Percentiles rank a stretch among this genome's conserved stretches.
These are phyloP conservation scores for Aspergillus costaricaensis DNA, from an alignment of 2,329 filamentous ascomycete genomes.

Conservation along the genomic window DNA sequence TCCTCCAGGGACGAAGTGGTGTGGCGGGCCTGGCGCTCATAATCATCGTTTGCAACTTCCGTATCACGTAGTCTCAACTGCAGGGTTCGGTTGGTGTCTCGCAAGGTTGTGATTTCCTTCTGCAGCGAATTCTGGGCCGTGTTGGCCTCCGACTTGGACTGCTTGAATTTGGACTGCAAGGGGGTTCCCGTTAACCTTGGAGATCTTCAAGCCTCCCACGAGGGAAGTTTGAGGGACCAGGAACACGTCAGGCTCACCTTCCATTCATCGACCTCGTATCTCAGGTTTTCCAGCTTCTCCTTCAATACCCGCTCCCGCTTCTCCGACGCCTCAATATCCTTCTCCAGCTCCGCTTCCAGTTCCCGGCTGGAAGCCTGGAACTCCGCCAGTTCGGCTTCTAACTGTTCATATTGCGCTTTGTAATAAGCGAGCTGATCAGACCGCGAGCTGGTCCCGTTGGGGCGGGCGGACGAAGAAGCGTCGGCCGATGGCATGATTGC, in stretches of 20 bases:
- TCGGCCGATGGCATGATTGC: constrained; percentile 43
- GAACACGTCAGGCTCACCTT: constrained; percentile 64
- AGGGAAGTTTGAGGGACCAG: background rate
- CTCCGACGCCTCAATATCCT: constrained; percentile 92
- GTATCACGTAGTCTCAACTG: constrained; percentile 87
- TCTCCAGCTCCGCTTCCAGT: constrained; percentile 90
- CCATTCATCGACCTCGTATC: constrained; percentile 96
- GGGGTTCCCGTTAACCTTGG: constrained; percentile 5
- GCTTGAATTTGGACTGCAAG: constrained; percentile 85
- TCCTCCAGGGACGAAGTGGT: constrained; percentile 96
- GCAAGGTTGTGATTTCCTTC: constrained; percentile 91
- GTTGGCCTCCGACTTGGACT: constrained; percentile 86
- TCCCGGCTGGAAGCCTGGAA: constrained; percentile 94
- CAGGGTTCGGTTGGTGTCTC: constrained; percentile 78
- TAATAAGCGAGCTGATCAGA: constrained; percentile 89
- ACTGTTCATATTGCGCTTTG: constrained; percentile 90
- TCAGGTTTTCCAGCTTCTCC: constrained; percentile 80
- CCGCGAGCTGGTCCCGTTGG: constrained; percentile 41
- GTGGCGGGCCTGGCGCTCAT: constrained; percentile 92
- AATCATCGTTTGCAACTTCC: constrained; percentile 97
- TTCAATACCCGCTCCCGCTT: constrained; percentile 84
- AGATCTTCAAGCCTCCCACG: constrained; percentile 4
- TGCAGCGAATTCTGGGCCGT: constrained; percentile 81
- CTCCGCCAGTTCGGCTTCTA: constrained; percentile 87
- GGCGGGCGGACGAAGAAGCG: constrained; percentile 41